Conservation (phyloP, 1,284 basidiomycete species). For the Fomitopsis betulina region DNA sequence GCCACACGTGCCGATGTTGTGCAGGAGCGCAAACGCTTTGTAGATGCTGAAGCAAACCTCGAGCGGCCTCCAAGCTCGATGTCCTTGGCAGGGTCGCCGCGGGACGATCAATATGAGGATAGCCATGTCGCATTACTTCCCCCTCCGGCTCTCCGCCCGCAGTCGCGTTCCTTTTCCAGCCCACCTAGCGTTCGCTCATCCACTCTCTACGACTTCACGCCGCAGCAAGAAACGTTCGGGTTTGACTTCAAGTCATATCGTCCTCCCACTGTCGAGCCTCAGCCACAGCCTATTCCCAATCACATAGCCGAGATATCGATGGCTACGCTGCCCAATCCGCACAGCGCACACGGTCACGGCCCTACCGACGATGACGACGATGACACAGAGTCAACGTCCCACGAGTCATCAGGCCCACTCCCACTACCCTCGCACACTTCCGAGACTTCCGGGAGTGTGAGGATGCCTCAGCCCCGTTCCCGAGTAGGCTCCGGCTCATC, state of each 20-base stretch:
- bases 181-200: conserved; percentile 5
- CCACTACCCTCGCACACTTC: neutral
- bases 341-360: conserved; percentile 3
- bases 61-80: neutral
- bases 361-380: neutral
- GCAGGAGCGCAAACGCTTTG: neutral
- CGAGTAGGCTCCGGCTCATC: neutral
- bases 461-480: neutral
- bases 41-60: too few relatives aligned
- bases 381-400: neutral
- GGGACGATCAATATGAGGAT: neutral
- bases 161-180: conserved; percentile 2
- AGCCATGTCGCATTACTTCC: neutral
- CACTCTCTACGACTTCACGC: conserved; percentile 7
- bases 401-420: neutral
- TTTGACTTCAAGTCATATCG: neutral
- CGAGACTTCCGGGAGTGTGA: neutral
- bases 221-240: neutral
- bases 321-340: conserved; percentile 4
- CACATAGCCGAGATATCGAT: neutral
- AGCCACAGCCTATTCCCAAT: neutral
- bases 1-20: neutral
- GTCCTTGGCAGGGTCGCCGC: neutral
- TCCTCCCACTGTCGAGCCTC: neutral
- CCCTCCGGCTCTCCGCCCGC: conserved; percentile 2